Evolutionary conservation across 257 asterid genomes (phyloP).

Genomic region (Capsicum pubescens): DNA sequence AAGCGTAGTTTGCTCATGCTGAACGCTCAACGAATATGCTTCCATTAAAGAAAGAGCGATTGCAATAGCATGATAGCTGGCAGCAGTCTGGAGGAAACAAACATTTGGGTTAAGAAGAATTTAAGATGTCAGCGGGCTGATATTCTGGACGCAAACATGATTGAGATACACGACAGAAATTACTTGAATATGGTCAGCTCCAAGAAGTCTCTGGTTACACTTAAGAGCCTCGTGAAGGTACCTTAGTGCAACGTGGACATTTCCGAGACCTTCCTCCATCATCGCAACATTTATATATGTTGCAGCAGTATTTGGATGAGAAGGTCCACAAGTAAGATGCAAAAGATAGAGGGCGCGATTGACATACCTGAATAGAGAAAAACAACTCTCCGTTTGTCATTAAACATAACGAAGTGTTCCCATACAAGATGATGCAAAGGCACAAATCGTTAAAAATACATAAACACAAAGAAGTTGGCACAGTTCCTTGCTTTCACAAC

Average conservation of each 20-base stretch:
- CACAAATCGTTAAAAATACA: neutral
- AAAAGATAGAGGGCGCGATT: conserved; percentile 97
- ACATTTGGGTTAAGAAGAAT: conserved; percentile 28
- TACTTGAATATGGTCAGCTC: conserved; percentile 99
- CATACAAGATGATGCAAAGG: neutral
- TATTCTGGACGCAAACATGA: conserved; percentile 26
- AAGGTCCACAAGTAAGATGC: conserved; percentile 95
- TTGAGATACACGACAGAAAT: conserved; percentile 38
- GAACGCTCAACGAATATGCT: conserved; percentile 96
- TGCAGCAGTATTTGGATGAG: conserved; percentile 99
- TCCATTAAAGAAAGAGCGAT: conserved; percentile 99
- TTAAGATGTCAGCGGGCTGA: conserved; percentile 25
- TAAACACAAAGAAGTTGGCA: neutral
- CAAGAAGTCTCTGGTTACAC: conserved; percentile 87
- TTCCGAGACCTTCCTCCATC: conserved; percentile 99
- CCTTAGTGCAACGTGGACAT: conserved; percentile 96
- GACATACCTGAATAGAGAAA: conserved; percentile 68
- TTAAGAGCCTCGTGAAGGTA: conserved; percentile 98
- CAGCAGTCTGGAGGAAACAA: conserved; percentile 83
- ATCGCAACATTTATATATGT: conserved; percentile 97
- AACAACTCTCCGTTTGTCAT: neutral
- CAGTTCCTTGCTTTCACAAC: neutral
- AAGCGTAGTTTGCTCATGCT: conserved; percentile 95
- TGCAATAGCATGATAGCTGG: conserved; percentile 99
- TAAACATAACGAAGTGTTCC: neutral